A percentile compares a stretch with the other conserved stretches of the same genome.
Evolutionary conservation across 176 grass and related monocot species (phyloP).

Genomic region (Olyra latifolia): DNA sequence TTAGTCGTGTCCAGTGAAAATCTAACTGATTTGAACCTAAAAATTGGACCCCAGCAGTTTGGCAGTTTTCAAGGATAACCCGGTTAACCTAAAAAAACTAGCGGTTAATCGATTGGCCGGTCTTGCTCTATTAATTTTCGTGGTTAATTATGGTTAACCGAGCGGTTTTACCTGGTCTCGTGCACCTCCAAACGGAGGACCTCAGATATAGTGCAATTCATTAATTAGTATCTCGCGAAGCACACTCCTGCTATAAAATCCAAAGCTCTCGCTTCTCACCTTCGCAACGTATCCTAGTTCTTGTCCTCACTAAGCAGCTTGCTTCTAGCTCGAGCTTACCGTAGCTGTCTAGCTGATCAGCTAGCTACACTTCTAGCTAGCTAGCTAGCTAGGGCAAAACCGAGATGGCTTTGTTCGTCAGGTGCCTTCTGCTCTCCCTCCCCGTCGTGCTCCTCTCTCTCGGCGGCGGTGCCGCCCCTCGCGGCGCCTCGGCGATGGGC

Average conservation of each 20-base stretch:
- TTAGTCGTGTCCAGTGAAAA: too few species aligned
- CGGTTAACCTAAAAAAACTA: too few species aligned
- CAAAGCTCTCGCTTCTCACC: constrained; percentile 14
- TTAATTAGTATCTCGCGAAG: too few species aligned
- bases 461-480: not conserved
- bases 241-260: constrained; percentile 41
- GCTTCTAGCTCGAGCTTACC: not conserved
- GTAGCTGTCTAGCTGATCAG: not conserved
- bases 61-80: too few species aligned
- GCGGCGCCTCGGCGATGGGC: constrained; percentile 36
- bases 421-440: not conserved
- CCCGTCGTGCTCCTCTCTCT: constrained; percentile 23
- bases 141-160: too few species aligned
- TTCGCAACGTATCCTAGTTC: constrained; percentile 15
- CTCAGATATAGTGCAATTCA: too few species aligned
- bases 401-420: constrained; percentile 13
- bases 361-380: not conserved
- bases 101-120: too few species aligned
- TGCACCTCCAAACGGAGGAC: too few species aligned
- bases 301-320: not conserved
- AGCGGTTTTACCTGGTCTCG: too few species aligned
- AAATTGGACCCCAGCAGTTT: too few species aligned
- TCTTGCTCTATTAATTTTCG: too few species aligned
- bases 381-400: not conserved
- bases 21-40: too few species aligned